These are phyloP conservation scores for Ramaria sp. DNA, from an alignment of 768 basidiomycete species.

Conservation along the genomic window DNA sequence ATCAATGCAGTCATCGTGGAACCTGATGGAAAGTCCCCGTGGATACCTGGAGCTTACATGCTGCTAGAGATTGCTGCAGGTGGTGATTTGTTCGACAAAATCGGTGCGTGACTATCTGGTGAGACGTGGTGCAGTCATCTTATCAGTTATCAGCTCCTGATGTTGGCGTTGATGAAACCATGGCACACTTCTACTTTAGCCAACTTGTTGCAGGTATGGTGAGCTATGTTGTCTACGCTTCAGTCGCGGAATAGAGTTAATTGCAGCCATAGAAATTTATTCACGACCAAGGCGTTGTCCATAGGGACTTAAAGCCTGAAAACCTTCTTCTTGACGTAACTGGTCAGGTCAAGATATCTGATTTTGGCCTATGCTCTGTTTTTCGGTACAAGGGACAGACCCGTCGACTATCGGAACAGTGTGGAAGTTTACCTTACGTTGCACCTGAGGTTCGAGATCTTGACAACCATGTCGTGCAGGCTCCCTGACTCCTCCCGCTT, in stretches of 20 bases:
- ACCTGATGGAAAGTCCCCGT: constrained; percentile 26
- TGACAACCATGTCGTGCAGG: neutral
- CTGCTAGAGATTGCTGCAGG: constrained; percentile 86
- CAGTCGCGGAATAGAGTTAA: neutral
- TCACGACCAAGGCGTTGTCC: constrained; percentile 83
- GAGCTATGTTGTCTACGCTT: constrained; percentile 16
- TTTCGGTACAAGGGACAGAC: constrained; percentile 83
- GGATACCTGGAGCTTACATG: constrained; percentile 82
- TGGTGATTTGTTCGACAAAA: constrained; percentile 97
- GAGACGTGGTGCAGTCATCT: neutral
- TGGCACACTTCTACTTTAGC: constrained; percentile 83
- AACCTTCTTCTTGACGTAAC: constrained; percentile 80
- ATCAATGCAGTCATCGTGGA: constrained; percentile 71
- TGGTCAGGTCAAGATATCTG: constrained; percentile 84
- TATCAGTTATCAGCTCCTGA: constrained; percentile 50
- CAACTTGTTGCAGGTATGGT: constrained; percentile 83
- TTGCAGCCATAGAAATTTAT: constrained; percentile 53
- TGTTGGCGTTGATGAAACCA: constrained; percentile 72
- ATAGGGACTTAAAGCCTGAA: constrained; percentile 95
- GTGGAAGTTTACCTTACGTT: constrained; percentile 89
- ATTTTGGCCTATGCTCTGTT: constrained; percentile 90
- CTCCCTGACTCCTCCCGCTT: neutral
- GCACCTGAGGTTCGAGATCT: constrained; percentile 68
- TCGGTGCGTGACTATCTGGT: constrained; percentile 45
- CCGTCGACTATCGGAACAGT: constrained; percentile 64